Evolutionary conservation across 495 filamentous ascomycete genomes (phyloP), one percentile per base, ranked within the genome.

Genomic region (Geopyxis carbonaria): DNA sequence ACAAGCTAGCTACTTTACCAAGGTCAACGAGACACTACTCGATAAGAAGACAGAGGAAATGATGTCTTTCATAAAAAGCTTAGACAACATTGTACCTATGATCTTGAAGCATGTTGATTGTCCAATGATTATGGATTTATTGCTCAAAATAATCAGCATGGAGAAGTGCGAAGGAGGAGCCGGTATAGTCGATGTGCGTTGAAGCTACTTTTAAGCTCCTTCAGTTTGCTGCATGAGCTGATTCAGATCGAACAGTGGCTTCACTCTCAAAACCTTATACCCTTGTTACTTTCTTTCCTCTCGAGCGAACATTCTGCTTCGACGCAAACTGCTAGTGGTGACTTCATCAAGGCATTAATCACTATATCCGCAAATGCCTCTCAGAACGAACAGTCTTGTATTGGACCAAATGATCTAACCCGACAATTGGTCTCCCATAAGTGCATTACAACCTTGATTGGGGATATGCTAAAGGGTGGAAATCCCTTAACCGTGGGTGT

Each of bases 31-130:
- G 57, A 76, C 84, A 2, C 61, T 99, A 13, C 75, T 99, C 38
- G 91, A 94, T 58, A 91, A 85, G 59, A 95, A 95, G 68, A 94
- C 91, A 22, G 79, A 85, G 45, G 86, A 93, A 44, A 95, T 94
- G 84, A 60, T 99, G 30, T 75, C 75, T 11, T 73, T 95, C 34
- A 69, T 95, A 45, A 89, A 81, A 56, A 76, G 76, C 2, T 50
- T 93, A 33, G 75, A 87, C 22, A 73, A 75, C 25, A 78, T 91
- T 22, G 68, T 99, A 18, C 65, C 76, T 1, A 75, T 81, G 41
- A 82, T 95, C 60, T 66, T 95, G 35, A 78, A 82, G 50, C 89
- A 99, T 58, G 82, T 99, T 28, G 89, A 99, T 52, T 93, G 82
- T 48, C 89, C 89, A 0, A 91, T 93, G 80, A 76, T 99, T 15